phyloP scores from a whole-genome alignment of 805 yeast genomes.

The Komagataella mondaviorum region DNA sequence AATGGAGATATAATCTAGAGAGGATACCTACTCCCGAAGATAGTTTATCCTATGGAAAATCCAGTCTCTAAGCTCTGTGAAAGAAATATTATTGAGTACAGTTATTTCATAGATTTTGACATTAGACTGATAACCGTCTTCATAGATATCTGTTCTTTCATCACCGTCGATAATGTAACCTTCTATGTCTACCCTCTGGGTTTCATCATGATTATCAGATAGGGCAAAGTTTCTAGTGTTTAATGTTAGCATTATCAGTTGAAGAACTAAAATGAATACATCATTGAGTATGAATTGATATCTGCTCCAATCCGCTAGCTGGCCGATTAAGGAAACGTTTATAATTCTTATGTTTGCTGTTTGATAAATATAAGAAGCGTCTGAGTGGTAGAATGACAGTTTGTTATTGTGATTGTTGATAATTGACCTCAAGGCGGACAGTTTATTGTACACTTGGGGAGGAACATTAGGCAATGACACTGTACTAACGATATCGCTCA shows the following conservation, averaged over 20 bases:
- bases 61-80: background rate
- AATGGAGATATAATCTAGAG: conserved; percentile 6
- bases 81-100: background rate
- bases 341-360: background rate
- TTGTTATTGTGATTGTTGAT: background rate
- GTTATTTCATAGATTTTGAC: background rate
- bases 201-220: background rate
- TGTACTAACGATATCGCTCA: background rate
- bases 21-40: background rate
- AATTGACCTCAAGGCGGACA: background rate
- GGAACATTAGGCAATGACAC: background rate
- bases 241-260: background rate
- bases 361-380: background rate
- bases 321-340: background rate
- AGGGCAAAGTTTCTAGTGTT: background rate
- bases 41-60: background rate
- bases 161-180: background rate
- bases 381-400: background rate
- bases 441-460: background rate
- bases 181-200: background rate
- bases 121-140: background rate
- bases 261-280: background rate
- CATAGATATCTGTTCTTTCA: background rate
- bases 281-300: background rate
- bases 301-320: background rate